Base-by-base conservation (phyloP, 345 rosid genomes). In the Eucalyptus sp. region DNA sequence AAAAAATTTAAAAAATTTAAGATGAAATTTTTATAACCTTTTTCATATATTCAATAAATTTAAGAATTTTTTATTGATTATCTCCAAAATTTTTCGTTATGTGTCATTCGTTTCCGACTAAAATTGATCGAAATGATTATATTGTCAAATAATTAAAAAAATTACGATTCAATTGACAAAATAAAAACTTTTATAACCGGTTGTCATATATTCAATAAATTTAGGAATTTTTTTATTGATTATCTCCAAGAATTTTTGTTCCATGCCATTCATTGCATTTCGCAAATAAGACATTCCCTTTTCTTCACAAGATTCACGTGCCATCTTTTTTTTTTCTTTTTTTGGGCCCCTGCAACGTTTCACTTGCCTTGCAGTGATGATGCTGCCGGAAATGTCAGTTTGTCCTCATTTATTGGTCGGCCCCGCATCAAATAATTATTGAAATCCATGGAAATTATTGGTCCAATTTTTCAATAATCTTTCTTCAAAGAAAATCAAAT, bases 371-470 rank as follows among this genome's bases (percentile, higher is more conserved):
- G 56, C 24, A 7, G 18, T 52, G 24, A 52, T 52, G 87, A 16
- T 46, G 52, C 22, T 49, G 56, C 54, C 51, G 41, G 60, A 50
- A 16, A 10, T 17, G 22, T 31, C 12, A 16, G 22, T 7, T 31
- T 24, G 18, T n/a, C 18, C 71, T 13, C 20, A n/a, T 29, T 64
- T 64, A n/a, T n/a, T n/a, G 37, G 33, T 13, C 1, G 33, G 37
- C 18, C 17, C 37, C 10, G 31, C 5, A 14, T n/a, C 17, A n/a
- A n/a, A 64, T 14, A n/a, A 14, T 64, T 66, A 29, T 90, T 88
- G 48, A 90, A 90, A 88, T 62, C 86, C 88, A 86, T 88, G n/a
- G 89, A 86, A 31, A 88, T 87, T 66, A 62, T 90, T 66, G 88
- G 89, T 58, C 88, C 60, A 58, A 88, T 86, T 62, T 64, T 89